Percentiles rank a stretch among this genome's conserved stretches.
Conservation (phyloP, 768 basidiomycete species). For the Infundibulicybe gibba region DNA sequence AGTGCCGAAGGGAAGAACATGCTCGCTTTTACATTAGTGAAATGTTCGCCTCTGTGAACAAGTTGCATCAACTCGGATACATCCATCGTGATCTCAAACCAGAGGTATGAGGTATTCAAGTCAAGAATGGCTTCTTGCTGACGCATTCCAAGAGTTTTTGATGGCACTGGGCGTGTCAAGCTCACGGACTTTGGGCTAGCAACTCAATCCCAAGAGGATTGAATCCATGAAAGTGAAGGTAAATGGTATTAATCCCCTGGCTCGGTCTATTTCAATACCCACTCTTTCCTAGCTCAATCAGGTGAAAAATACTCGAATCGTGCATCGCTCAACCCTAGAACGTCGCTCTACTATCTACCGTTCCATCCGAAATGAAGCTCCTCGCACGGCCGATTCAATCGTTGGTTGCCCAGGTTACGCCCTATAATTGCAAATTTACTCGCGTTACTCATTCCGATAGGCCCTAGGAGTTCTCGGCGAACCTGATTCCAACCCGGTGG, state of each 20-base stretch:
- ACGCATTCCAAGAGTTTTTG: constrained; percentile 78
- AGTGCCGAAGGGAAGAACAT: constrained; percentile 94
- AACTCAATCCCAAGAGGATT: constrained; percentile 93
- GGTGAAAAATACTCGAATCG: constrained; percentile 89
- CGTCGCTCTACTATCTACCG: constrained; percentile 93
- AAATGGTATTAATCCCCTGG: constrained; percentile 6
- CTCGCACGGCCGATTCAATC: constrained; percentile 94
- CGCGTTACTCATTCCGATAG: constrained; percentile 17
- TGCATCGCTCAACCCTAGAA: constrained; percentile 91
- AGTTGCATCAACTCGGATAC: constrained; percentile 95
- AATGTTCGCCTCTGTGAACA: constrained; percentile 94
- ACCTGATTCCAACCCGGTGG: constrained; percentile 93
- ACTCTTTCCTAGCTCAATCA: constrained; percentile 76
- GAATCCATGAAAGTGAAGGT: constrained; percentile 94
- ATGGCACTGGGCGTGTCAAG: constrained; percentile 94
- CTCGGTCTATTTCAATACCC: background rate
- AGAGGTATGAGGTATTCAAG: constrained; percentile 53
- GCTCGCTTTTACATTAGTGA: constrained; percentile 96
- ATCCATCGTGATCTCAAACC: constrained; percentile 98
- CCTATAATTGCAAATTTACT: background rate
- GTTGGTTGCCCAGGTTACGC: constrained; percentile 97
- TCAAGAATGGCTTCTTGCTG: background rate
- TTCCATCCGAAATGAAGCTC: constrained; percentile 85
- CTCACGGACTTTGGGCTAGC: constrained; percentile 97
- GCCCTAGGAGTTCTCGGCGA: constrained; percentile 92